Evolutionary conservation across 2,329 filamentous ascomycete genomes (phyloP).

Genomic region (Apiospora sp.): DNA sequence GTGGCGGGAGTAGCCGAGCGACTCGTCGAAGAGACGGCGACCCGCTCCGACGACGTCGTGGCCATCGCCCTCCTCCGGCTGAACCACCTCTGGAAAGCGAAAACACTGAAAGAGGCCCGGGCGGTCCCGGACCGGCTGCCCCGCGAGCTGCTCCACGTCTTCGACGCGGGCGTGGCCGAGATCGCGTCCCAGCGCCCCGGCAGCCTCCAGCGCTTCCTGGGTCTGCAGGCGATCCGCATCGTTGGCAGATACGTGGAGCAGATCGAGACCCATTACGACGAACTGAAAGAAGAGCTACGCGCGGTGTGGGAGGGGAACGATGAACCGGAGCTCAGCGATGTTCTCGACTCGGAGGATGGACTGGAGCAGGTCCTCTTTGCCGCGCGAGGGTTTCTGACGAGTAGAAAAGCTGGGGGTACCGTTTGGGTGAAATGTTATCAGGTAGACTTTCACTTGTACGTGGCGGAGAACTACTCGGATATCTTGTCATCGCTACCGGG

Average conservation of each 20-base stretch:
- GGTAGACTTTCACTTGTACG: background rate
- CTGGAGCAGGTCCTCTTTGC: background rate
- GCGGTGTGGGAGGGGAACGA: background rate
- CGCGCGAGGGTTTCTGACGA: background rate
- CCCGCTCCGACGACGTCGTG: background rate
- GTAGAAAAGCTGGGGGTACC: background rate
- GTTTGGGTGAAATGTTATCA: background rate
- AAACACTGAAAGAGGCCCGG: background rate
- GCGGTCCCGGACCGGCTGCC: conserved; percentile 1
- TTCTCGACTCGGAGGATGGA: background rate
- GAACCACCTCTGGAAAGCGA: background rate
- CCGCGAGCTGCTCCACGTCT: background rate
- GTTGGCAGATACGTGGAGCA: background rate
- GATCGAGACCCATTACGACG: background rate
- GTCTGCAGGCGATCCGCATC: background rate
- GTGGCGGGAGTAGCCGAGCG: background rate
- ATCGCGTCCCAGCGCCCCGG: background rate
- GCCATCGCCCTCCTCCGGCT: background rate
- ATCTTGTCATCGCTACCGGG: background rate
- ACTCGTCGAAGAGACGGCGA: background rate
- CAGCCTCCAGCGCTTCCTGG: background rate
- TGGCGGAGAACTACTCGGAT: background rate
- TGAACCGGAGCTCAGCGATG: background rate
- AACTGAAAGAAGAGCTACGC: background rate
- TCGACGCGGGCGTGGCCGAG: background rate